Percentiles rank a stretch among this genome's conserved stretches.
These are phyloP conservation scores for Arachnomyces sp. DNA, from an alignment of 2,329 filamentous ascomycete species.

Conservation along the genomic window DNA sequence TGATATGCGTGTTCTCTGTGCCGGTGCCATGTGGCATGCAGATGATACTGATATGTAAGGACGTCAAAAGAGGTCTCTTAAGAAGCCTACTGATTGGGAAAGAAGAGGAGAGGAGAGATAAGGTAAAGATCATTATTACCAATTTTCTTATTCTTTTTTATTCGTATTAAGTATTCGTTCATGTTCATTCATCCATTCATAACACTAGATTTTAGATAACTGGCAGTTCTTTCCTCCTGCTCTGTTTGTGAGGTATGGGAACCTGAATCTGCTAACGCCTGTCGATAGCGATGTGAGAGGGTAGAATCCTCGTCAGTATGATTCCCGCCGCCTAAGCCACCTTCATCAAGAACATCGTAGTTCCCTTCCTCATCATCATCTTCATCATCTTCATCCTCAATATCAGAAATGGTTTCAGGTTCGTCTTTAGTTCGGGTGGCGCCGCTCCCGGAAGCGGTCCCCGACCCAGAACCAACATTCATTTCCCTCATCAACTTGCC, in stretches of 20 bases:
- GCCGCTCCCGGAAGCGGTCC: background rate
- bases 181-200: constrained; percentile 26
- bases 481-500: constrained; percentile 94
- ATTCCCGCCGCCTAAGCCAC: background rate
- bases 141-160: background rate
- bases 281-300: constrained; percentile 67
- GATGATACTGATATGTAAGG: too few species aligned
- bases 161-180: constrained; percentile 2
- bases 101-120: background rate
- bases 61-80: too few species aligned
- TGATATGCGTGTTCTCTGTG: too few species aligned
- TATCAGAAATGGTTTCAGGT: constrained; percentile 42
- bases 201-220: constrained; percentile 38
- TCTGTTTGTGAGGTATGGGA: constrained; percentile 30
- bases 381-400: constrained; percentile 44
- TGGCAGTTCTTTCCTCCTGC: constrained; percentile 46
- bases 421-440: constrained; percentile 20
- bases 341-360: constrained; percentile 37
- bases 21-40: too few species aligned
- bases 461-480: constrained; percentile 46
- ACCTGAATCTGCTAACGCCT: constrained; percentile 58
- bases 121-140: background rate
- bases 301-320: constrained; percentile 56
- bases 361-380: constrained; percentile 50
- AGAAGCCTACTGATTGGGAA: too few species aligned